Evolutionary conservation across 2,329 filamentous ascomycete genomes (phyloP), one percentile per base, ranked within the genome.

Genomic region (Phaeosphaeriaceae sp.): DNA sequence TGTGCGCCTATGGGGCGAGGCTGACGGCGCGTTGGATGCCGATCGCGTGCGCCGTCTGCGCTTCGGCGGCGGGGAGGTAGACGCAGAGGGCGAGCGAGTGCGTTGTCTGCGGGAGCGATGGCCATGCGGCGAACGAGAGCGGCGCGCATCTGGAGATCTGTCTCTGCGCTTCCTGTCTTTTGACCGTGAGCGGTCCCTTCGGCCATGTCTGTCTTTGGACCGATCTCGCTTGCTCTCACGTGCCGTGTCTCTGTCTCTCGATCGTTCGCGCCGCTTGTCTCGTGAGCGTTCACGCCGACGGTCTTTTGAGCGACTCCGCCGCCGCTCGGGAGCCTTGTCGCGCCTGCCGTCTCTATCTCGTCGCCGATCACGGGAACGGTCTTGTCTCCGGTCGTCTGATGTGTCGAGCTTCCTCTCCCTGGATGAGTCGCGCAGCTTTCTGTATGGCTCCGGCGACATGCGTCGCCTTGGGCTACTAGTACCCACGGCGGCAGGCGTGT

Each of bases 1-100:
- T 44, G 78, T 71, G 63, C 78, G 74, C 25, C 76, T 71, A 40
- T 77, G 68, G 62, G 82, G 76, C 50, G 79, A 77, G 31, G 80
- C 74, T 54, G 81, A 79, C 24, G 83, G 80, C 2, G 67, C 67
- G 7, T 68, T 65, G 19, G 62, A 65, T 54, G 63, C 48, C 52
- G 73, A 69, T 56, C 65, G 61, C 49, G 73, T 73, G 31, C 66
- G 71, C 46, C 72, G 73, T 45, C 67, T 70, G 53, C 74, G 76
- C 56, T 78, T 81, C 15, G 70, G 70, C 21, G 69, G 62, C 22
- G 70, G 71, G 19, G 69, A 71, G 9, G 58, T 56, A 1, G 72
- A 72, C 19, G 58, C 58, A n/a, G 69, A 70, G 9, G 62, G 65
- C 21, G 73, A 75, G 54, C 58, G 66, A 21, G 64, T 58, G 48